Base-by-base conservation (phyloP, 2,329 filamentous ascomycete genomes). In the Ramularia endophylla region DNA sequence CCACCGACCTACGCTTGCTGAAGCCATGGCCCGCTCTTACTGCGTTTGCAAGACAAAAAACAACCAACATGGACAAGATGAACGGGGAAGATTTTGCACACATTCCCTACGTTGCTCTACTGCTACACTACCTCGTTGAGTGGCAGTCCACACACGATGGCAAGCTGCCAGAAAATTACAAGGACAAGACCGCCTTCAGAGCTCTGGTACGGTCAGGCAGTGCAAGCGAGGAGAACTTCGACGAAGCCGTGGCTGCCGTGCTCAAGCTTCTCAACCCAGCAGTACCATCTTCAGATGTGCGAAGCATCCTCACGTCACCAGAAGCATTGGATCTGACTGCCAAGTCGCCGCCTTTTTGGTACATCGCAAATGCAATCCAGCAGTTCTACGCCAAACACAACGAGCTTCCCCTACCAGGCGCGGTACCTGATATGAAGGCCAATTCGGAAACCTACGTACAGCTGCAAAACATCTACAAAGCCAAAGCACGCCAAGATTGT, bases 361-460 rank as follows among this genome's bases (percentile, higher is more conserved):
- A 89, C 46, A 90, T 95, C 52, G 85, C 86, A 7, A 75, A 80
- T 41, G 89, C 90, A 0, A 73, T 97, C 41, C 80, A 80, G 46
- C 60, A 74, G 15, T 98, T 98, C 63, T 82, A 90, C 62, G 64
- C 75, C 8, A 78, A 78, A 40, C 80, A 95, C 59, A 68, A 74
- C 6, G 74, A 82, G 19, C 73, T 98, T 4, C 92, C 92, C 12
- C 71, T 98, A 0, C 83, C 89, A 0, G 94, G 92, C 9, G 81
- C 83, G 3, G 71, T 98, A 2, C 92, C 94, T 2, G 92, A 98
- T 63, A 98, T 98, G 92, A 98, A 98, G 69, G 88, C 92, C 2
- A 79, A 90, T 59, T 95, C 89, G 3, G 79, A 75, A 41, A 84
- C 94, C 48, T 98, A 98, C 67, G 83, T 98, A 52, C 74, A 81